These are phyloP conservation scores for Tardiomyces blankii DNA, from an alignment of 1,139 yeast species.

Conservation along the genomic window DNA sequence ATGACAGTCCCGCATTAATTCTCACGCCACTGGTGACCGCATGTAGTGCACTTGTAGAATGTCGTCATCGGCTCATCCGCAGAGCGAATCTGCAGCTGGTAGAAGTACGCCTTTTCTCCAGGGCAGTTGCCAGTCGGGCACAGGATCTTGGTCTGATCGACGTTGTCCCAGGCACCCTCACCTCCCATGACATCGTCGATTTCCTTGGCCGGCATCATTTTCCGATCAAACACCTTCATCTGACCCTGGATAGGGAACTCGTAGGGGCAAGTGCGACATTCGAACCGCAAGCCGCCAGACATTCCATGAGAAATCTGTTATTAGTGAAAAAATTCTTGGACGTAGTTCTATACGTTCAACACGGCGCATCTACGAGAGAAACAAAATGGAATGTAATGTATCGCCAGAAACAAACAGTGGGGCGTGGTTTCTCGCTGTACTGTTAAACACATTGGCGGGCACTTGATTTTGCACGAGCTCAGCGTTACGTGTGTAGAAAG, in stretches of 20 bases:
- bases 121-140: slow-evolving; percentile 86
- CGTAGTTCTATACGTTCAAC: slow-evolving; percentile 26
- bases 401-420: no score
- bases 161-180: slow-evolving; percentile 98
- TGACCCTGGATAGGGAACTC: slow-evolving; percentile 73
- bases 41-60: slow-evolving; percentile 80
- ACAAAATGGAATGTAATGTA: not conserved
- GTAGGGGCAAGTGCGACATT: slow-evolving; percentile 91
- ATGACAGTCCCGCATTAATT: slow-evolving; percentile 45
- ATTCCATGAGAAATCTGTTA: slow-evolving; percentile 13
- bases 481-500: no score
- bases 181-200: slow-evolving; percentile 97
- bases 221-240: slow-evolving; percentile 75
- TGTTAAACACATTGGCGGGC: no score
- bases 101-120: slow-evolving; percentile 86
- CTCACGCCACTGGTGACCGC: slow-evolving; percentile 96
- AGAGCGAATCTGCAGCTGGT: slow-evolving; percentile 89
- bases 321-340: not conserved
- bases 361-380: slow-evolving; percentile 19
- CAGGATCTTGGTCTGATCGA: slow-evolving; percentile 59
- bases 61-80: slow-evolving; percentile 95
- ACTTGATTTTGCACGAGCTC: no score
- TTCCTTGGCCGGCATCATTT: slow-evolving; percentile 70
- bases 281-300: slow-evolving; percentile 35
- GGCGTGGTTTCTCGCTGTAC: no score